Evolutionary conservation across 2,329 filamentous ascomycete genomes (phyloP).

Genomic region (Alternaria hordeiaustralica): DNA sequence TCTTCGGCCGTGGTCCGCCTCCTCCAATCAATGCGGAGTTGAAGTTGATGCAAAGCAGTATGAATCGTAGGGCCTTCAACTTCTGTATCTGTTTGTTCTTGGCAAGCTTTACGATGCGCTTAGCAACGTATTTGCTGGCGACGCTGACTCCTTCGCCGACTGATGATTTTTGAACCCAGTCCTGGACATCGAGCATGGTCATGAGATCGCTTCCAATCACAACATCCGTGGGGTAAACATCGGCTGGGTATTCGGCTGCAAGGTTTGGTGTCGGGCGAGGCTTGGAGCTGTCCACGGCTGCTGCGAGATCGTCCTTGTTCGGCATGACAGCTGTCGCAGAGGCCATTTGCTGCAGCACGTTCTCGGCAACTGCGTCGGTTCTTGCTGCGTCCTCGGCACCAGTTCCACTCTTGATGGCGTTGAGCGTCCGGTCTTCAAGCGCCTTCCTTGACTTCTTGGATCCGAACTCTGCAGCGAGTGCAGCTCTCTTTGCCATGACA

Average conservation of each 20-base stretch:
- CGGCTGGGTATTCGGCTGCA: conserved; percentile 69
- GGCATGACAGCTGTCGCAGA: conserved; percentile 70
- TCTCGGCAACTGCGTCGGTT: conserved; percentile 40
- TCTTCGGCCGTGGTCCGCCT: conserved; percentile 49
- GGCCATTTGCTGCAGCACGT: conserved; percentile 68
- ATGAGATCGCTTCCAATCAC: conserved; percentile 74
- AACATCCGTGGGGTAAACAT: conserved; percentile 72
- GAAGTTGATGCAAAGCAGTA: conserved; percentile 58
- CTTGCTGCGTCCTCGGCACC: conserved; percentile 2
- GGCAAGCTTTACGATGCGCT: conserved; percentile 65
- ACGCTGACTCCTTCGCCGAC: conserved; percentile 64
- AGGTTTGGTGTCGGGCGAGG: conserved; percentile 75
- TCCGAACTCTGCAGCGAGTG: conserved; percentile 79
- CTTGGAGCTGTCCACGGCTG: conserved; percentile 70
- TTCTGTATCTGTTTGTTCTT: conserved; percentile 58
- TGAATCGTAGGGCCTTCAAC: conserved; percentile 58
- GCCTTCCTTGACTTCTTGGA: conserved; percentile 86
- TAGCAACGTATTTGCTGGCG: conserved; percentile 69
- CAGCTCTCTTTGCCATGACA: conserved; percentile 67
- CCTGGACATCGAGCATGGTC: conserved; percentile 70
- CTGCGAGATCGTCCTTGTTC: conserved; percentile 69
- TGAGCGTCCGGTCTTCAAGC: conserved; percentile 71
- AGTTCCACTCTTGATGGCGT: conserved; percentile 64
- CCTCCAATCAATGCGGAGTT: conserved; percentile 48
- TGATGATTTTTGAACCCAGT: conserved; percentile 74